Percentiles rank a stretch among this genome's conserved stretches.
Evolutionary conservation across 1,284 basidiomycete genomes (phyloP).

Genomic region (Peniophora sp.): DNA sequence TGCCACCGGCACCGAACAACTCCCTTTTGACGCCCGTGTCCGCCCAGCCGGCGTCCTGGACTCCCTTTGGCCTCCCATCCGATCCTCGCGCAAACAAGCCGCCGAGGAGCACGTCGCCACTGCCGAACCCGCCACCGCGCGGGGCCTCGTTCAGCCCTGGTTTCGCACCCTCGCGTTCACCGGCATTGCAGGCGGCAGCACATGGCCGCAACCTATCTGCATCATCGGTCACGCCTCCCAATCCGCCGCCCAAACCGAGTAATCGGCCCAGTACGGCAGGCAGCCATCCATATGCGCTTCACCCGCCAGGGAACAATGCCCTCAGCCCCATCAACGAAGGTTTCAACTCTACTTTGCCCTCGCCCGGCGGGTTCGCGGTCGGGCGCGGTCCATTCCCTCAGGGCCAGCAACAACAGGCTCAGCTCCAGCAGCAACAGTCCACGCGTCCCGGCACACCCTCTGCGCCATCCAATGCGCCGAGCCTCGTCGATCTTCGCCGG

Average conservation of each 20-base stretch:
- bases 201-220: constrained; percentile 47
- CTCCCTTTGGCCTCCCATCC: constrained; percentile 47
- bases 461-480: constrained; percentile 34
- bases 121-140: constrained; percentile 29
- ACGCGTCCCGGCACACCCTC: constrained; percentile 33
- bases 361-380: constrained; percentile 46
- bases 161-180: constrained; percentile 10
- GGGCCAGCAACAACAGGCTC: no score
- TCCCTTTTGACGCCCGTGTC: constrained; percentile 39
- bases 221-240: constrained; percentile 12
- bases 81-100: constrained; percentile 51
- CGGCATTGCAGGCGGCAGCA: constrained; percentile 18
- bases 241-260: constrained; percentile 24
- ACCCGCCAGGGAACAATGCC: constrained; percentile 22
- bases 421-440: constrained; percentile 20
- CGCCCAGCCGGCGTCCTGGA: constrained; percentile 30
- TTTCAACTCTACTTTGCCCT: constrained; percentile 41
- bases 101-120: constrained; percentile 50
- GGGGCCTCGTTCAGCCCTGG: constrained; percentile 18
- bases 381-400: constrained; percentile 44
- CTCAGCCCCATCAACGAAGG: constrained; percentile 69
- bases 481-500: constrained; percentile 70
- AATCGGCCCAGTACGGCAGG: constrained; percentile 30
- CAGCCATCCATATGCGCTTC: constrained; percentile 13
- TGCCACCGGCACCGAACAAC: constrained; percentile 40